phyloP scores from a whole-genome alignment of 176 grass and related monocot genomes.

The Dactylis glomerata region DNA sequence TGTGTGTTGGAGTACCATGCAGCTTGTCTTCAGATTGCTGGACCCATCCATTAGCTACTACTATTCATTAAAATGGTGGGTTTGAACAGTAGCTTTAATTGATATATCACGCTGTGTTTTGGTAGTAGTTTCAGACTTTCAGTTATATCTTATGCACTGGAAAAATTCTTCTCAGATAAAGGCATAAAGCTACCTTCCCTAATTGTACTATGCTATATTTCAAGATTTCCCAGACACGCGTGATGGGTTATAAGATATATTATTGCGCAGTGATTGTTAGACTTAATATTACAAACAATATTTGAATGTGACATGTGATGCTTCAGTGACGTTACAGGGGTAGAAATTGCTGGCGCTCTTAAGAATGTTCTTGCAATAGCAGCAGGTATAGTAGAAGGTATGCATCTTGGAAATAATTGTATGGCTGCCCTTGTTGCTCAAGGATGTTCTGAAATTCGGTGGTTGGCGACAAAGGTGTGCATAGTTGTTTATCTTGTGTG shows the following conservation, averaged over 20 bases:
- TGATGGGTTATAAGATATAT: background rate
- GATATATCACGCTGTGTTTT: background rate
- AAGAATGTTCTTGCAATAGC: constrained; percentile 98
- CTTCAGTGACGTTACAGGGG: constrained; percentile 96
- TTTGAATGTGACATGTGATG: constrained; percentile 53
- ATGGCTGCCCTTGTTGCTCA: constrained; percentile 96
- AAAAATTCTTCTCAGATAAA: background rate
- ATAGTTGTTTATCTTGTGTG: background rate
- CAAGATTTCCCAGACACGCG: background rate
- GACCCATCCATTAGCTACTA: background rate
- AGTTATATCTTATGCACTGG: background rate
- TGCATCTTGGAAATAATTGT: constrained; percentile 95
- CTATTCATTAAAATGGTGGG: background rate
- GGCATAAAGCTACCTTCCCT: background rate
- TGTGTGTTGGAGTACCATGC: background rate
- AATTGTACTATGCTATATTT: background rate
- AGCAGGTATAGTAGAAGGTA: constrained; percentile 93
- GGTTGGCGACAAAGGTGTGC: constrained; percentile 87
- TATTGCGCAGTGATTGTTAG: background rate
- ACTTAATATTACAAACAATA: constrained; percentile 5
- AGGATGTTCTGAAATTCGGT: constrained; percentile 96
- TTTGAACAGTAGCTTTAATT: background rate
- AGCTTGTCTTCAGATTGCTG: background rate
- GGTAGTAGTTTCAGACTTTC: background rate
- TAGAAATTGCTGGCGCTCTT: constrained; percentile 95